Conservation (phyloP, 2,329 filamentous ascomycete genomes). For the Macrophomina phaseolina region DNA sequence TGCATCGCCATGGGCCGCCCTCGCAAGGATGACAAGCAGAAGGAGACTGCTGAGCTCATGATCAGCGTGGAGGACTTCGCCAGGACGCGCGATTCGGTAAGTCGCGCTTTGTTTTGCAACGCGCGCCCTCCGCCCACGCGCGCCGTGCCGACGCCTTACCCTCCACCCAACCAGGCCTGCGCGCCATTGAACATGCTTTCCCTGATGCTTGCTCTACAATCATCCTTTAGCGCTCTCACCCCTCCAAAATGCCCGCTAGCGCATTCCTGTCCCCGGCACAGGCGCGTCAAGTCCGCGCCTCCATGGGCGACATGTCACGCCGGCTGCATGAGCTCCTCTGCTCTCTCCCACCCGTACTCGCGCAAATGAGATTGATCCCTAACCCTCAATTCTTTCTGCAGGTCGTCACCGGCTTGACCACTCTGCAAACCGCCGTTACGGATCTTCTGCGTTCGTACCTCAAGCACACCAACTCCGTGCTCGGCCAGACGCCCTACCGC, state of each 20-base stretch:
- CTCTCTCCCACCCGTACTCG: conserved; percentile 27
- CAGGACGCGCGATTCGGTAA: conserved; percentile 81
- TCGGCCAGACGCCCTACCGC: conserved; percentile 45
- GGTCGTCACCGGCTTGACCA: conserved; percentile 79
- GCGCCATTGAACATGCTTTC: conserved; percentile 22
- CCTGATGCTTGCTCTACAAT: conserved; percentile 6
- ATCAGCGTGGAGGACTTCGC: conserved; percentile 78
- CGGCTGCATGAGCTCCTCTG: conserved; percentile 31
- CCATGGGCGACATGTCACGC: conserved; percentile 25
- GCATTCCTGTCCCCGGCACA: conserved; percentile 12
- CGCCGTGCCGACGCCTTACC: conserved; percentile 26
- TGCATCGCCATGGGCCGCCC: conserved; percentile 25
- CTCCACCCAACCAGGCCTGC: background rate
- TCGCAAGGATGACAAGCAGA: conserved; percentile 35
- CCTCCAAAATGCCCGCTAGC: conserved; percentile 6
- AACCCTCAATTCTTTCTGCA: conserved; percentile 43
- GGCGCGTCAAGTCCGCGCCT: conserved; percentile 26
- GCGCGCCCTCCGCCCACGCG: conserved; percentile 29
- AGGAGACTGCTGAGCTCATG: conserved; percentile 43
- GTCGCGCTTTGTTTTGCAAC: conserved; percentile 43
- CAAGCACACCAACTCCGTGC: conserved; percentile 83
- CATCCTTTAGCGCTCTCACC: conserved; percentile 20
- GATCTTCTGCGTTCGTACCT: conserved; percentile 84
- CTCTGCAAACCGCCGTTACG: conserved; percentile 75
- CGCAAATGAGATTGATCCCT: conserved; percentile 18